These are phyloP conservation scores for Gynostemma pentaphyllum DNA, from an alignment of 306 rosid species.

Conservation along the genomic window DNA sequence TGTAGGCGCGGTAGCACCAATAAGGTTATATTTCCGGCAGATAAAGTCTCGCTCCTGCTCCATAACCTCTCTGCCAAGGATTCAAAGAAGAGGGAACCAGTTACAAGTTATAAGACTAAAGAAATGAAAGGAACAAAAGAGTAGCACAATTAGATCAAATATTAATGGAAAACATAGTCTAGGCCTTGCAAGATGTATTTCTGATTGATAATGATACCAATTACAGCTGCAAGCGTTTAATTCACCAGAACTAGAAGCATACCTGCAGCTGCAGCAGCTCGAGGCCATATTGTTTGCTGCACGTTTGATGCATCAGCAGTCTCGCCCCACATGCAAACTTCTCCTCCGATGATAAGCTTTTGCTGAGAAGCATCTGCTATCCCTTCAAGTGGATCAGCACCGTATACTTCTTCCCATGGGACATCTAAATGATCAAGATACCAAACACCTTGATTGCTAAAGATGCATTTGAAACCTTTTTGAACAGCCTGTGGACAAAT, in stretches of 20 bases:
- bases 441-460: slow-evolving; percentile 92
- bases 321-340: slow-evolving; percentile 98
- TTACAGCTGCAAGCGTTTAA: background rate
- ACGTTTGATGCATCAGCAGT: slow-evolving; percentile 72
- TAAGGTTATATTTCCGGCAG: slow-evolving; percentile 20
- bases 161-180: background rate
- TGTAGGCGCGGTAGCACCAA: slow-evolving; percentile 55
- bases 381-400: slow-evolving; percentile 79
- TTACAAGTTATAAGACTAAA: background rate
- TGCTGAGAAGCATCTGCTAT: slow-evolving; percentile 39
- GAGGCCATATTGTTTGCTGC: slow-evolving; percentile 96
- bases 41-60: slow-evolving; percentile 44
- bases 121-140: background rate
- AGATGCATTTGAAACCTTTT: slow-evolving; percentile 86
- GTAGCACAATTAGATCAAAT: background rate
- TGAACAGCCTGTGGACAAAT: slow-evolving; percentile 82
- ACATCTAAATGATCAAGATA: slow-evolving; percentile 95
- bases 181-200: background rate
- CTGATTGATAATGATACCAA: background rate
- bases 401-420: slow-evolving; percentile 64
- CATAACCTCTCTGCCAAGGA: slow-evolving; percentile 69
- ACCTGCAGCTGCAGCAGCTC: slow-evolving; percentile 99
- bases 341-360: slow-evolving; percentile 86
- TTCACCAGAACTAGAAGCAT: slow-evolving; percentile 5
- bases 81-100: slow-evolving; percentile 4